Evolutionary conservation across 1,284 basidiomycete genomes (phyloP).

Genomic region (Cryptococcus deneoformans): DNA sequence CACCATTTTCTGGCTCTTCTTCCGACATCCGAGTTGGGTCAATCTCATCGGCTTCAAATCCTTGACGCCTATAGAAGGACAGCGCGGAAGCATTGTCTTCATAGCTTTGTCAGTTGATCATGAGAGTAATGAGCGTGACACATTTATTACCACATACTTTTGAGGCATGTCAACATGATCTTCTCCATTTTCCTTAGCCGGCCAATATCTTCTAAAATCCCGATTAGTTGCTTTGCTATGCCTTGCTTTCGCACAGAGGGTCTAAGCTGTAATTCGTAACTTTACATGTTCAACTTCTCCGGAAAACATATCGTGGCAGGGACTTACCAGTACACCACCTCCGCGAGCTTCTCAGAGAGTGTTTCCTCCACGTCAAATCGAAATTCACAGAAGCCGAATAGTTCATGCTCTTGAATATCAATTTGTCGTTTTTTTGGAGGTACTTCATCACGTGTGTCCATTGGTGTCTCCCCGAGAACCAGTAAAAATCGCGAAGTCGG

Average conservation of each 20-base stretch:
- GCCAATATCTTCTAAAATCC: slow-evolving; percentile 36
- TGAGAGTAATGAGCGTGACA: neutral
- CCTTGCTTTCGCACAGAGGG: slow-evolving; percentile 22
- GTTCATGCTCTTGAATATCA: slow-evolving; percentile 6
- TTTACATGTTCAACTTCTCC: slow-evolving; percentile 5
- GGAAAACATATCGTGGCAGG: neutral
- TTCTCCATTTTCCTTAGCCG: slow-evolving; percentile 35
- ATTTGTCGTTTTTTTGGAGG: neutral
- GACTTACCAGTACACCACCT: slow-evolving; percentile 45
- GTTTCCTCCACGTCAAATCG: slow-evolving; percentile 50
- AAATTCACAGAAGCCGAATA: slow-evolving; percentile 43
- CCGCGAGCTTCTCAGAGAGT: slow-evolving; percentile 27
- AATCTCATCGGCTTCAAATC: slow-evolving; percentile 43
- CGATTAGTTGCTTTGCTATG: slow-evolving; percentile 31
- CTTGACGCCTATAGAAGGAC: slow-evolving; percentile 34
- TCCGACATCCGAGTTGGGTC: slow-evolving; percentile 40
- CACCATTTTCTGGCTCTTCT: slow-evolving; percentile 19
- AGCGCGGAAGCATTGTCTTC: slow-evolving; percentile 17
- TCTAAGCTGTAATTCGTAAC: slow-evolving; percentile 45
- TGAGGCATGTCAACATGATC: slow-evolving; percentile 46
- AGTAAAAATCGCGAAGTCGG: slow-evolving; percentile 31
- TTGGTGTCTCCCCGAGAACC: slow-evolving; percentile 1
- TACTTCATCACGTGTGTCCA: neutral
- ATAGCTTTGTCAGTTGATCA: neutral
- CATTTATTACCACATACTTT: slow-evolving; percentile 18